phyloP scores from a whole-genome alignment of 805 yeast genomes.

The Sungouiozyma ichnusensis region DNA sequence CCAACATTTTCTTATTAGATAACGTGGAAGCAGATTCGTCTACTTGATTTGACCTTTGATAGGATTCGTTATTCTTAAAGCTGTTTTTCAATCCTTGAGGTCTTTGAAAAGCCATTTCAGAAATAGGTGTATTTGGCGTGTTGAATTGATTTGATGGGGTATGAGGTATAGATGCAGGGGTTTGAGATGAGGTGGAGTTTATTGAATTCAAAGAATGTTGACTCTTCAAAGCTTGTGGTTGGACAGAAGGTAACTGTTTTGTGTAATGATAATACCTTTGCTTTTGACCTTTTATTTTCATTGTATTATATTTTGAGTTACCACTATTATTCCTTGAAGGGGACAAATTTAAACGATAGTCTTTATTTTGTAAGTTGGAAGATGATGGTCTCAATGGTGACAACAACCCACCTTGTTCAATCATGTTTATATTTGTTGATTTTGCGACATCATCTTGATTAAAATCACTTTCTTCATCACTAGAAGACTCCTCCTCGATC shows the following conservation, averaged over 20 bases:
- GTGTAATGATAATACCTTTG: slow-evolving; percentile 26
- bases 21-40: neutral
- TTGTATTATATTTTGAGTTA: slow-evolving; percentile 15
- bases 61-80: neutral
- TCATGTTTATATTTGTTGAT: neutral
- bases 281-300: slow-evolving; percentile 26
- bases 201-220: slow-evolving; percentile 20
- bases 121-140: slow-evolving; percentile 19
- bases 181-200: slow-evolving; percentile 18
- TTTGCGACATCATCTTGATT: slow-evolving; percentile 1
- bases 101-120: slow-evolving; percentile 1
- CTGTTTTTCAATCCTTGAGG: neutral
- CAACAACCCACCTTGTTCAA: slow-evolving; percentile 5
- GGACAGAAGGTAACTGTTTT: slow-evolving; percentile 19
- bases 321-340: slow-evolving; percentile 4
- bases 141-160: slow-evolving; percentile 18
- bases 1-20: neutral
- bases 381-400: slow-evolving; percentile 19
- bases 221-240: slow-evolving; percentile 17
- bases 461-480: slow-evolving; percentile 13
- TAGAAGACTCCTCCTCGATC: neutral
- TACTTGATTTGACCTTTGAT: neutral
- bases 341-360: slow-evolving; percentile 3
- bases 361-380: slow-evolving; percentile 6
- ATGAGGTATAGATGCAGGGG: slow-evolving; percentile 19